Conservation (phyloP, 208 protist genomes). For the Endotrypanum monterogeii region DNA sequence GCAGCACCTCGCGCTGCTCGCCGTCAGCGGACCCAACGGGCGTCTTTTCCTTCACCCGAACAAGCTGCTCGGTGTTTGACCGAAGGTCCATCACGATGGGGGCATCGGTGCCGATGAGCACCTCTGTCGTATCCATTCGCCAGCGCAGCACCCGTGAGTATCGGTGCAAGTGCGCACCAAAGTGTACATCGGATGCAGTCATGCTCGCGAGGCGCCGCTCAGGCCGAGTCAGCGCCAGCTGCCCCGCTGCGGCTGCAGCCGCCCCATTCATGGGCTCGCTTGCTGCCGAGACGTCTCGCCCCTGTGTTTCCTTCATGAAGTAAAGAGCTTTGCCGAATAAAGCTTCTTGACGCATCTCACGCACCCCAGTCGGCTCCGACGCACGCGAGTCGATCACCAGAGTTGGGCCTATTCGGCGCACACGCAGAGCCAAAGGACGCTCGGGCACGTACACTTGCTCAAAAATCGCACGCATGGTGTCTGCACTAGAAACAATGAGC, state of each 20-base stretch:
- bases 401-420: slow-evolving; percentile 65
- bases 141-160: slow-evolving; percentile 76
- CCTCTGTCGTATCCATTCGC: slow-evolving; percentile 72
- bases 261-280: slow-evolving; percentile 2
- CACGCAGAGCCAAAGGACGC: slow-evolving; percentile 59
- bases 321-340: slow-evolving; percentile 83
- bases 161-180: slow-evolving; percentile 31
- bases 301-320: slow-evolving; percentile 52
- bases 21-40: slow-evolving; percentile 12
- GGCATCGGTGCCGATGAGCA: slow-evolving; percentile 81
- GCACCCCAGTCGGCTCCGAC: slow-evolving; percentile 39
- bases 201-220: slow-evolving; percentile 26
- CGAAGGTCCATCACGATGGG: slow-evolving; percentile 71
- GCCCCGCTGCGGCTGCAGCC: not conserved
- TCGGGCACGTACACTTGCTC: slow-evolving; percentile 54
- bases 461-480: slow-evolving; percentile 75
- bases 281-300: slow-evolving; percentile 2
- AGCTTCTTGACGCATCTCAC: slow-evolving; percentile 57
- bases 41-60: slow-evolving; percentile 51
- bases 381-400: slow-evolving; percentile 65
- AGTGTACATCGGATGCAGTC: slow-evolving; percentile 17
- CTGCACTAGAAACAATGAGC: slow-evolving; percentile 66
- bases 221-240: slow-evolving; percentile 22
- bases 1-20: slow-evolving; percentile 61
- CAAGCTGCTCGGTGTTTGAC: slow-evolving; percentile 67